Conservation (phyloP, 495 filamentous ascomycete genomes). For the Rhizodiscina lignyota region DNA sequence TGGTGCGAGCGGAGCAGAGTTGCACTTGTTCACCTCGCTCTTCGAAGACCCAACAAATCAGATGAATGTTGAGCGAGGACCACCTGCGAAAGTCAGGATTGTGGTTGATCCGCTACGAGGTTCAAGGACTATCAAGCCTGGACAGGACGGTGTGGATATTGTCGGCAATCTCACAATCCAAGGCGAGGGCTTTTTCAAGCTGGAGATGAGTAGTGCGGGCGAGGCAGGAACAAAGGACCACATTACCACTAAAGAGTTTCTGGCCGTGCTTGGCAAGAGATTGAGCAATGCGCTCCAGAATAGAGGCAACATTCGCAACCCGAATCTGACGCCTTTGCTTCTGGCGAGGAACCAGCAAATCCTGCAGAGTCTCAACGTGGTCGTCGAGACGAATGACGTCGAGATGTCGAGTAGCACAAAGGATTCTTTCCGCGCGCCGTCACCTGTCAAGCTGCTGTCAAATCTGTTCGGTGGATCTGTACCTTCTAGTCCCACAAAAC, state of each 20-base stretch:
- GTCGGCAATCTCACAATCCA: constrained; percentile 32
- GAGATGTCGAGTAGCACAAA: constrained; percentile 43
- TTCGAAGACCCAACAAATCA: constrained; percentile 46
- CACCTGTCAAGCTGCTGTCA: constrained; percentile 81
- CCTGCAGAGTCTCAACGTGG: constrained; percentile 51
- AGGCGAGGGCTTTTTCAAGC: constrained; percentile 31
- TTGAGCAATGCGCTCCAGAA: constrained; percentile 47
- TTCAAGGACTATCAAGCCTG: constrained; percentile 36
- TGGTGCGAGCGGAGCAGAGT: constrained; percentile 32
- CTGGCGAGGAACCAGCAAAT: constrained; percentile 57
- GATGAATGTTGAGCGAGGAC: constrained; percentile 19
- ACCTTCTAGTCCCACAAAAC: constrained; percentile 10
- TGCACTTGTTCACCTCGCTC: constrained; percentile 57
- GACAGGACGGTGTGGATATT: constrained; percentile 53
- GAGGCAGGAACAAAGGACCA: constrained; percentile 49
- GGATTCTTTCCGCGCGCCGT: constrained; percentile 50
- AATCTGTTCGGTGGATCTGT: constrained; percentile 46
- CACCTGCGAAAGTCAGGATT: constrained; percentile 41
- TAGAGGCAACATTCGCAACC: constrained; percentile 55
- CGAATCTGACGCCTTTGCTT: constrained; percentile 42
- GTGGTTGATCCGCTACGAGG: constrained; percentile 41
- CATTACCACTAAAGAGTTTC: constrained; percentile 46
- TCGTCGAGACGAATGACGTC: constrained; percentile 28
- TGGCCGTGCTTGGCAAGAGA: constrained; percentile 51
- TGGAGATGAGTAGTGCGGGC: constrained; percentile 42